A percentile compares a stretch with the other conserved stretches of the same genome.
Conservation (phyloP, 2,329 filamentous ascomycete species). For the Fusarium veterinarium region DNA sequence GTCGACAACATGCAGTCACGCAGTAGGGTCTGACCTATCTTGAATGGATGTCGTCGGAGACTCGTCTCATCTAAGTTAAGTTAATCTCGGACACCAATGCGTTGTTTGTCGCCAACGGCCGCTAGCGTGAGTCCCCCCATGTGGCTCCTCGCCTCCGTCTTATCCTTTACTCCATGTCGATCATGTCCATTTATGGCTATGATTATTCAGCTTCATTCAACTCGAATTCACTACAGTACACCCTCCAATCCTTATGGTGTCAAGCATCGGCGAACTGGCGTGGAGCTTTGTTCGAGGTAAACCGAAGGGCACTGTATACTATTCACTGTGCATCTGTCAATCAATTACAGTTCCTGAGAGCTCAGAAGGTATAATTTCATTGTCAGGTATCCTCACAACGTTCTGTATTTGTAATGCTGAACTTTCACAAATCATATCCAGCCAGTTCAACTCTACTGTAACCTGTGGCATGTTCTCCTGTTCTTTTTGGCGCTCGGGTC, state of each 20-base stretch:
- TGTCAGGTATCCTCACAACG: neutral
- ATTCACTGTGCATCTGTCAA: neutral
- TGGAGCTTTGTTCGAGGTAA: neutral
- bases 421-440: neutral
- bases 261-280: constrained; percentile 19
- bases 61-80: constrained; percentile 38
- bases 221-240: constrained; percentile 16
- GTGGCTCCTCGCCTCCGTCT: constrained; percentile 36
- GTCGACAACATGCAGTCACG: neutral
- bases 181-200: constrained; percentile 19
- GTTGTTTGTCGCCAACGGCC: constrained; percentile 42
- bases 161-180: constrained; percentile 19
- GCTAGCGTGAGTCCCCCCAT: constrained; percentile 41
- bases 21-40: neutral
- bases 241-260: constrained; percentile 10
- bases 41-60: constrained; percentile 24
- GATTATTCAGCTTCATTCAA: constrained; percentile 17
- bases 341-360: neutral
- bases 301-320: neutral
- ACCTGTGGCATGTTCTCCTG: neutral
- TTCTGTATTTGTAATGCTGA: neutral
- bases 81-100: constrained; percentile 37
- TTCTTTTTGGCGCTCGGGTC: constrained; percentile 16
- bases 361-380: neutral
- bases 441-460: neutral